These are phyloP conservation scores for Crotalaria pallida DNA, from an alignment of 306 rosid genomes.

Conservation along the genomic window DNA sequence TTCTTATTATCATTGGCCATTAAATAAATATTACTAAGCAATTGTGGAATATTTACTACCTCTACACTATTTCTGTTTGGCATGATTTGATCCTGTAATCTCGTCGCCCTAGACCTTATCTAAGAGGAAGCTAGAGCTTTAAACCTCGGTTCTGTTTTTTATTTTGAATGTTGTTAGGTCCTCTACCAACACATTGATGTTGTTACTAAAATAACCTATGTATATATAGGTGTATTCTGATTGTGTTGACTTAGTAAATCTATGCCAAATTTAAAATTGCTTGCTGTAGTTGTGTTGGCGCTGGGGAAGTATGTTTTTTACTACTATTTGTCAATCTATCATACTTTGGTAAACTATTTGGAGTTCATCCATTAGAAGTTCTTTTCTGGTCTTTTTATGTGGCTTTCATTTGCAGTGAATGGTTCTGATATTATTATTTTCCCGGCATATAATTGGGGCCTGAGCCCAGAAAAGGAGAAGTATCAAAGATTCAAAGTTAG, in stretches of 20 bases:
- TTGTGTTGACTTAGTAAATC: conserved; percentile 22
- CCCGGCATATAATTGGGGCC: no score
- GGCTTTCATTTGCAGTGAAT: no score
- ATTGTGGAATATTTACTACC: background rate
- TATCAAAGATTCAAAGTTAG: no score
- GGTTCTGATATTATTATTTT: no score
- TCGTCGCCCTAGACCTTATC: conserved; percentile 55
- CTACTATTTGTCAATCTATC: conserved; percentile 34
- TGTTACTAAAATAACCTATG: no score
- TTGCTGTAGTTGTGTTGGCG: conserved; percentile 53
- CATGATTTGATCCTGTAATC: conserved; percentile 7
- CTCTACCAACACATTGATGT: no score
- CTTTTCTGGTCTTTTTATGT: no score
- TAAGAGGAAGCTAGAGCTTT: no score
- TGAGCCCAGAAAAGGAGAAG: no score
- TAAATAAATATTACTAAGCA: background rate
- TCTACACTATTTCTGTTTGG: background rate
- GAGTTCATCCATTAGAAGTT: background rate
- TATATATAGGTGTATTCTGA: background rate
- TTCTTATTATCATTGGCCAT: background rate
- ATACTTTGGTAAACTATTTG: conserved; percentile 44
- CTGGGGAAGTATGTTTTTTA: conserved; percentile 63
- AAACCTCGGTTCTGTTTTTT: no score
- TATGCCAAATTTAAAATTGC: conserved; percentile 65
- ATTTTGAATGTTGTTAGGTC: no score